Base-by-base conservation (phyloP, 75 land plant species). In the Sequoia sempervirens region DNA sequence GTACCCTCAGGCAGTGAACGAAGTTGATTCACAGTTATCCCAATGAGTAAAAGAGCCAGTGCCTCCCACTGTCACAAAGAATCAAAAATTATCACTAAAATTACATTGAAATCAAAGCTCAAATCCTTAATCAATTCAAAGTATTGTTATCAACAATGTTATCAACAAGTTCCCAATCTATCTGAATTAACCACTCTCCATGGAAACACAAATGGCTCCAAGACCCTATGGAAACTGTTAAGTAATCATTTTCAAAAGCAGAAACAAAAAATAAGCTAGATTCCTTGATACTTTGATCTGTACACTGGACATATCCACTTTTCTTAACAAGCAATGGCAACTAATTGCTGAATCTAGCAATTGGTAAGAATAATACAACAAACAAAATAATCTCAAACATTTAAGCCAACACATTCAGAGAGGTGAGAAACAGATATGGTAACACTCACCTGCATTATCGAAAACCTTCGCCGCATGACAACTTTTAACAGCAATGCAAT, bases 11-110 rank as follows among this genome's bases (percentile, higher is more conserved):
- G 94, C 28, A 93, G 80, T 64, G 95, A 91, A 23, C 88, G 91
- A 15, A 98, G 88, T 84, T 98, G 99, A 88, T 98, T 98, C 56
- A 98, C 93, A 87, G 93, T 96, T 20, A 98, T 96, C 70, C 99
- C 99, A 84, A 98, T 98, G 23, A 98, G 95, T 85, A 98, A 88
- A 52, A 98, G 82, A 14, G 91, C 92, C 84, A 98, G 92, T 50
- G 99, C 99, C 84, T 98, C 99, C 99, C 99, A 98, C 99, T 93
- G 87, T 26, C 11, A 14, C 30, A 50, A 14, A 75, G 20, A 20
- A 45, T 18, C 8, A 76, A 76, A 41, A 13, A 73, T 20, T 40
- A 76, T 41, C 45, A 41, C 18, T 23, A 41, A 76, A 40, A 41
- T 76, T 76, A 76, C 79, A 76, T 20, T 6, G 8, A 76, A 41